phyloP scores from a whole-genome alignment of 2,329 filamentous ascomycete genomes.

The Exserohilum turcica region DNA sequence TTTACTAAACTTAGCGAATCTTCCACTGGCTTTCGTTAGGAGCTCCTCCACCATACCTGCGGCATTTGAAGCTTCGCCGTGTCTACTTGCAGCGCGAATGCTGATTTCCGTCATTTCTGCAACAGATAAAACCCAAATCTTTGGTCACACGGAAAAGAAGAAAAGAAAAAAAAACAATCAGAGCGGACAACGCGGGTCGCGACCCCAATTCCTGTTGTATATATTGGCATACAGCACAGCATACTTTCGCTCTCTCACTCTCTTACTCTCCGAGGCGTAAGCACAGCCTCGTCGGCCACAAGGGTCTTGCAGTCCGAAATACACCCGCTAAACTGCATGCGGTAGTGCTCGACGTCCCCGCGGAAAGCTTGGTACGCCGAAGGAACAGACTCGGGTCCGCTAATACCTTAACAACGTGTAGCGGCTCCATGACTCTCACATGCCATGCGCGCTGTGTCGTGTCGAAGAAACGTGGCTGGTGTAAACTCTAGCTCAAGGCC shows the following conservation, averaged over 20 bases:
- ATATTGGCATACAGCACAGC: too few species aligned
- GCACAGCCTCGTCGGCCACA: background rate
- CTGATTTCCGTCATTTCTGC: background rate
- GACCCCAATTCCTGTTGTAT: too few species aligned
- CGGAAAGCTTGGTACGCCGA: slow-evolving; percentile 2
- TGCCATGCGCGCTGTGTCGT: background rate
- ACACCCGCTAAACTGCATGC: slow-evolving; percentile 1
- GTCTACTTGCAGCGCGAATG: background rate
- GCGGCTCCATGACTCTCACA: background rate
- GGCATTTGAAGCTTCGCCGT: background rate
- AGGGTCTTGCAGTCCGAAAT: background rate
- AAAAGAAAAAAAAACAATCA: background rate
- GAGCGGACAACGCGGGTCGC: too few species aligned
- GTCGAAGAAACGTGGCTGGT: background rate
- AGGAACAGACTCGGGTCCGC: background rate
- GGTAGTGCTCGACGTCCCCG: slow-evolving; percentile 6
- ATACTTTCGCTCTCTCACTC: too few species aligned
- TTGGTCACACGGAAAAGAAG: too few species aligned
- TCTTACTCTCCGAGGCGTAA: too few species aligned
- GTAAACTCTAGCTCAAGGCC: background rate
- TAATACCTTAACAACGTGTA: background rate
- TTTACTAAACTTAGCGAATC: background rate
- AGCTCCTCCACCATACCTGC: background rate
- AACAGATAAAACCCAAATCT: too few species aligned
- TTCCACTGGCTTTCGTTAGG: too few species aligned